These are phyloP conservation scores for Saposhnikovia divaricata DNA, from an alignment of 129 eudicot species.

Conservation along the genomic window DNA sequence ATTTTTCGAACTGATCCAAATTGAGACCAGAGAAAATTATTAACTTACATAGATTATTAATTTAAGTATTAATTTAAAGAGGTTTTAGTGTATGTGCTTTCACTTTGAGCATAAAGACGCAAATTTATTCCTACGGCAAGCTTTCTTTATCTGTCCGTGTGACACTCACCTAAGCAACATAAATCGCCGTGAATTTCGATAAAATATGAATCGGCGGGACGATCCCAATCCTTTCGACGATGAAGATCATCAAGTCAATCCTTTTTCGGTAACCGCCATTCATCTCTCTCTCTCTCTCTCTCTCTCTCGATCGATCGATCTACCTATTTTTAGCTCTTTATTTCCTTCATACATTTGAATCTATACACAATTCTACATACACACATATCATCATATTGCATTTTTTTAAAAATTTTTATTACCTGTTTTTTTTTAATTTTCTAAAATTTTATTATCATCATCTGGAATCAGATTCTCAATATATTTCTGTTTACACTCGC, in stretches of 20 bases:
- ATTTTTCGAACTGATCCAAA: too few species aligned
- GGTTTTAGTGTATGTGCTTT: too few species aligned
- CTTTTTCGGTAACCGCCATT: conserved; percentile 61
- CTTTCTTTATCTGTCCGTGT: background rate
- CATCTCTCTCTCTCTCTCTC: too few species aligned
- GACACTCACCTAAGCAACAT: background rate
- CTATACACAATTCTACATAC: background rate
- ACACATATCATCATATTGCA: background rate
- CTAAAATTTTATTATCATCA: background rate
- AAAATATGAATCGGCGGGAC: conserved; percentile 42
- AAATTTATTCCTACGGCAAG: background rate
- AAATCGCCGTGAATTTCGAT: background rate
- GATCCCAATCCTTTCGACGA: conserved; percentile 76
- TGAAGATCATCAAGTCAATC: conserved; percentile 67
- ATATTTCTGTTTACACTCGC: too few species aligned
- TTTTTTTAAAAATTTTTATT: background rate
- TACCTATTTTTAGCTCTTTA: conserved; percentile 31
- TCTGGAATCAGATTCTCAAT: background rate
- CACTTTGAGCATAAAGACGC: too few species aligned
- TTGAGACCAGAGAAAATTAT: too few species aligned
- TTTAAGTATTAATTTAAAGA: too few species aligned
- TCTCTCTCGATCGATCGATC: too few species aligned
- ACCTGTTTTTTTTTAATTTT: too few species aligned
- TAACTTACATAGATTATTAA: too few species aligned
- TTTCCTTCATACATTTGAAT: conserved; percentile 7